Evolutionary conservation across 2,329 filamentous ascomycete species (phyloP).

Genomic region (Aspergillus novofumigatus): DNA sequence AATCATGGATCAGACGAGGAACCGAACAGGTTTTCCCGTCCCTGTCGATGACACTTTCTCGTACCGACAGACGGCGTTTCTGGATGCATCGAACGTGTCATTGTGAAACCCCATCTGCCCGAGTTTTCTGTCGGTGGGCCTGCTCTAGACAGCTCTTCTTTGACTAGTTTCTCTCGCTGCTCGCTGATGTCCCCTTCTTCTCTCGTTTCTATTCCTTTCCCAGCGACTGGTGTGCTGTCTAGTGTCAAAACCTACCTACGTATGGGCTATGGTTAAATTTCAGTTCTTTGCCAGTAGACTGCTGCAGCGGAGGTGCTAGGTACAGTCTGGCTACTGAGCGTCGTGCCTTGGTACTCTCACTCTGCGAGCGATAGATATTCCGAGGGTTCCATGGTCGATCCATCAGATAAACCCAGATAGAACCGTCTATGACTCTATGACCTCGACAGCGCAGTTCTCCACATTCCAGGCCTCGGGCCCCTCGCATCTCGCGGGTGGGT

Average conservation of each 20-base stretch:
- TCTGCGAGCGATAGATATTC: not conserved
- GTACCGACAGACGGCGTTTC: not conserved
- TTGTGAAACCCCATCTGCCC: not conserved
- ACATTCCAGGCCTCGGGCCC: constrained; percentile 21
- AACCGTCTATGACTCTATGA: constrained; percentile 6
- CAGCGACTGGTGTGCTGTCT: not conserved
- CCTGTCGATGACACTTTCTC: not conserved
- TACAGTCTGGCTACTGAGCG: not conserved
- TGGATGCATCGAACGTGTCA: not conserved
- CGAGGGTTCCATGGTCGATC: not conserved
- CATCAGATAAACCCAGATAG: not conserved
- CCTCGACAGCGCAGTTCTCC: constrained; percentile 19
- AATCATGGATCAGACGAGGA: not conserved
- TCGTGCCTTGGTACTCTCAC: not conserved
- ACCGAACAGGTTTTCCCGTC: not conserved
- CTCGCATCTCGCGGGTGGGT: constrained; percentile 7
- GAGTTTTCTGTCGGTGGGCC: not conserved
- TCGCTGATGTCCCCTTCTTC: not conserved
- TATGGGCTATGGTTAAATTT: not conserved
- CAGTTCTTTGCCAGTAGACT: not conserved
- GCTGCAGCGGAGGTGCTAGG: not conserved
- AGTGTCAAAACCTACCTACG: not conserved
- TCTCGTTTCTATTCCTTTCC: not conserved
- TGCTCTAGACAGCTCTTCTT: not conserved
- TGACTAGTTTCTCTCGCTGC: not conserved